These are phyloP conservation scores for Canavalia ensiformis DNA, from an alignment of 306 rosid species.

Conservation along the genomic window DNA sequence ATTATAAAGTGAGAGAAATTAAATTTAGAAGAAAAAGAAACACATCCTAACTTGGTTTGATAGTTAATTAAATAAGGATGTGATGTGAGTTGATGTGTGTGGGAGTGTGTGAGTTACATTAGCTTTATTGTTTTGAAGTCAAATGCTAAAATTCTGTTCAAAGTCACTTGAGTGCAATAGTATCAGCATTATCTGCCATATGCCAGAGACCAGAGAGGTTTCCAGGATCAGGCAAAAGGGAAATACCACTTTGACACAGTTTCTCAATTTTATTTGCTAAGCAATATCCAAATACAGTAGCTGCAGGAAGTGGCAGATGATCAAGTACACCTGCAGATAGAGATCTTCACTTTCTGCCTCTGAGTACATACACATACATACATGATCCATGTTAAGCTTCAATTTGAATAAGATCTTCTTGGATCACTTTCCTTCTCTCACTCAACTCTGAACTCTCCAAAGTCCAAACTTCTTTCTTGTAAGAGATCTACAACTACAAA, in stretches of 20 bases:
- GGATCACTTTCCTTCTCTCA: slow-evolving; percentile 45
- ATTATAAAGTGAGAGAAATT: too few species aligned
- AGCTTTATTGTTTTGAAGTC: slow-evolving; percentile 32
- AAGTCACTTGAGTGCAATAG: slow-evolving; percentile 40
- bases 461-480: slow-evolving; percentile 1
- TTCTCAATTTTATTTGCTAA: slow-evolving; percentile 59
- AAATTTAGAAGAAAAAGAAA: too few species aligned
- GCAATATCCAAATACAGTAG: slow-evolving; percentile 63
- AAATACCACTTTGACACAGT: slow-evolving; percentile 58
- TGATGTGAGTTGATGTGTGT: slow-evolving; percentile 20
- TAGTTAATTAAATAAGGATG: neutral
- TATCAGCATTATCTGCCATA: slow-evolving; percentile 46
- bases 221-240: slow-evolving; percentile 58
- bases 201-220: slow-evolving; percentile 32
- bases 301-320: slow-evolving; percentile 50
- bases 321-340: slow-evolving; percentile 57
- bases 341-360: slow-evolving; percentile 51
- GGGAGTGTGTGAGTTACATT: neutral
- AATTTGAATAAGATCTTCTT: slow-evolving; percentile 38
- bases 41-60: neutral
- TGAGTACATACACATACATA: slow-evolving; percentile 6
- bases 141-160: slow-evolving; percentile 29
- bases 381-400: slow-evolving; percentile 34
- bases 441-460: slow-evolving; percentile 39
- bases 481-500: slow-evolving; percentile 38